Conservation (phyloP, 1,284 basidiomycete species). For the Malassezia pachydermatis region DNA sequence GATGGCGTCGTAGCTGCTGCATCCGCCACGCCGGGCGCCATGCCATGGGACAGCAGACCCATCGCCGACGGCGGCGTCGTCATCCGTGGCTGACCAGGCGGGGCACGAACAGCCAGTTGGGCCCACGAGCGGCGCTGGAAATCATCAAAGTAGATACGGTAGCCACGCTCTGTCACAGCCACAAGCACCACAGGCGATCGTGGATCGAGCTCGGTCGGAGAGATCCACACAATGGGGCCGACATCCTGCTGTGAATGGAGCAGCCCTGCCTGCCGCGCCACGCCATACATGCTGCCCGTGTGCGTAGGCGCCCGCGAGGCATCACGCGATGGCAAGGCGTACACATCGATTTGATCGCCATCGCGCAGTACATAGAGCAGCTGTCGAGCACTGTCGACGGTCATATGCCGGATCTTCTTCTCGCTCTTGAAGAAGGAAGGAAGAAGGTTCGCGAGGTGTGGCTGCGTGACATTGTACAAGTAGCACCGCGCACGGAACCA, state of each 20-base stretch:
- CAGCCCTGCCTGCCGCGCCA: slow-evolving; percentile 37
- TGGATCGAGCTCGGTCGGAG: slow-evolving; percentile 25
- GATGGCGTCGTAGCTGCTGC: background rate
- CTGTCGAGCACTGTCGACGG: slow-evolving; percentile 34
- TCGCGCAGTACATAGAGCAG: slow-evolving; percentile 40
- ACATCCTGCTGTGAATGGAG: slow-evolving; percentile 35
- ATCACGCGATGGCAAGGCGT: slow-evolving; percentile 29
- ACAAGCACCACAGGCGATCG: slow-evolving; percentile 32
- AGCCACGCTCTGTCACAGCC: slow-evolving; percentile 42
- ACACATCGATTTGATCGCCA: slow-evolving; percentile 40
- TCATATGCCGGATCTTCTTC: slow-evolving; percentile 49
- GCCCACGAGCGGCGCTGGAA: slow-evolving; percentile 29
- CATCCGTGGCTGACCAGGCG: slow-evolving; percentile 3
- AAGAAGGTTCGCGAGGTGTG: slow-evolving; percentile 41
- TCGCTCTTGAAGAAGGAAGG: slow-evolving; percentile 53
- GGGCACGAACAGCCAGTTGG: slow-evolving; percentile 17
- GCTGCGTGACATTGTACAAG: slow-evolving; percentile 61
- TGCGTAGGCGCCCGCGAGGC: slow-evolving; percentile 33
- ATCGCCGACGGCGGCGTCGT: background rate
- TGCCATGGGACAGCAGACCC: background rate
- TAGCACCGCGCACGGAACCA: slow-evolving; percentile 76
- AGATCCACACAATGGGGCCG: slow-evolving; percentile 36
- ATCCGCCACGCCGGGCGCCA: background rate
- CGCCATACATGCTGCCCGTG: slow-evolving; percentile 35
- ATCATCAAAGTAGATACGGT: slow-evolving; percentile 43